phyloP scores from a whole-genome alignment of 257 asterid species.

The Rhazya stricta region DNA sequence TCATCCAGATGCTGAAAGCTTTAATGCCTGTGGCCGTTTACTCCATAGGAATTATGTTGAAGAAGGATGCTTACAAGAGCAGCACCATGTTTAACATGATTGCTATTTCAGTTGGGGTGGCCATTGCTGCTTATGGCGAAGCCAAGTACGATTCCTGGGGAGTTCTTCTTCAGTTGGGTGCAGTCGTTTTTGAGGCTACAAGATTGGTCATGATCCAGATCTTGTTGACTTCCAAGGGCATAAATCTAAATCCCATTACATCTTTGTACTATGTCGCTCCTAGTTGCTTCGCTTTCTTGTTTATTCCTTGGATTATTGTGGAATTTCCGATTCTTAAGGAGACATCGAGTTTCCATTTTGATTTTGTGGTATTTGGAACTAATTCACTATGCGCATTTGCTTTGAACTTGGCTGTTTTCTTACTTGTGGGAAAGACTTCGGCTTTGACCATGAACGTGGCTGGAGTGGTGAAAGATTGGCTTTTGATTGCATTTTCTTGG shows the following conservation, averaged over 20 bases:
- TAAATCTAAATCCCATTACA: slow-evolving; percentile 60
- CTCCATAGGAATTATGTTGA: slow-evolving; percentile 46
- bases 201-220: slow-evolving; percentile 70
- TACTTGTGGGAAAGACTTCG: slow-evolving; percentile 71
- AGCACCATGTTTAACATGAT: slow-evolving; percentile 57
- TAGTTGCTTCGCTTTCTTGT: slow-evolving; percentile 46
- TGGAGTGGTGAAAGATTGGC: slow-evolving; percentile 76
- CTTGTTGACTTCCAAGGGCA: slow-evolving; percentile 59
- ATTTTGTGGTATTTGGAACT: slow-evolving; percentile 55
- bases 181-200: slow-evolving; percentile 70
- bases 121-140: slow-evolving; percentile 77
- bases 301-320: slow-evolving; percentile 61
- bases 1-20: slow-evolving; percentile 75
- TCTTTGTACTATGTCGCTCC: slow-evolving; percentile 75
- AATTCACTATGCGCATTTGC: slow-evolving; percentile 74
- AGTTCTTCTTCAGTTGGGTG: slow-evolving; percentile 56
- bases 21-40: slow-evolving; percentile 77
- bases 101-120: slow-evolving; percentile 65
- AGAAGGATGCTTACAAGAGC: slow-evolving; percentile 42
- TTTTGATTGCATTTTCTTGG: slow-evolving; percentile 76
- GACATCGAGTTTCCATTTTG: slow-evolving; percentile 31
- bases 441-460: slow-evolving; percentile 85
- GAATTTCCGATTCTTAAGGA: slow-evolving; percentile 45
- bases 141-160: slow-evolving; percentile 73
- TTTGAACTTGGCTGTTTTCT: slow-evolving; percentile 63